These are phyloP conservation scores for Fragaria ananassa DNA, from an alignment of 306 rosid genomes.

Conservation along the genomic window DNA sequence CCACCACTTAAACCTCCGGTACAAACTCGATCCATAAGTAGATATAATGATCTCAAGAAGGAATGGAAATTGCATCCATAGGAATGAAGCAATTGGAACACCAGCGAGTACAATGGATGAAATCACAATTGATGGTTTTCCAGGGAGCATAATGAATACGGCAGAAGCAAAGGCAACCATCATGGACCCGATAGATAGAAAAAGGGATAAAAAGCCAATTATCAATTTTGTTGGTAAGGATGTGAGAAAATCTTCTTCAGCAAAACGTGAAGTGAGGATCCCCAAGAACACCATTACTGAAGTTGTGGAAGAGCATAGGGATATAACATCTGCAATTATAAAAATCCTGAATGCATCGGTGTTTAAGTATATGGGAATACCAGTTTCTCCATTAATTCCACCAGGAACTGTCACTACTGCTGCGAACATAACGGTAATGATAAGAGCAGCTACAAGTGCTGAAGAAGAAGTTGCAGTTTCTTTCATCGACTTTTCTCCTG, in stretches of 20 bases:
- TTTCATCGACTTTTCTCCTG: neutral
- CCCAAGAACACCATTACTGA: neutral
- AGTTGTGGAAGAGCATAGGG: neutral
- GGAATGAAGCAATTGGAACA: constrained; percentile 20
- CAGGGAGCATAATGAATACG: constrained; percentile 19
- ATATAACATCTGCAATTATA: neutral
- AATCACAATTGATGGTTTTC: constrained; percentile 18
- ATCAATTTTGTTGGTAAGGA: constrained; percentile 35
- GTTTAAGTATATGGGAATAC: neutral
- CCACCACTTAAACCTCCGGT: too few relatives aligned
- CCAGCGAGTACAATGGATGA: constrained; percentile 9
- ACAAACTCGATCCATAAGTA: constrained; percentile 3
- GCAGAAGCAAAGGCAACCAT: constrained; percentile 34
- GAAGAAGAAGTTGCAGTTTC: neutral
- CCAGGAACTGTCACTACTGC: neutral
- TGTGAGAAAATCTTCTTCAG: constrained; percentile 19
- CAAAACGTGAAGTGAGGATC: neutral
- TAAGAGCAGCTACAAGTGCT: neutral
- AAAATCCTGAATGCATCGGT: neutral
- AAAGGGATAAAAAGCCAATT: constrained; percentile 22
- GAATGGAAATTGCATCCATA: neutral
- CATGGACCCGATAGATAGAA: constrained; percentile 39
- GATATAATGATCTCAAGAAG: constrained; percentile 27
- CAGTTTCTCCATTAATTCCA: neutral
- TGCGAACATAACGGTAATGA: neutral